phyloP scores from a whole-genome alignment of 148 eudicot genomes.

The Pouteria glomerata region DNA sequence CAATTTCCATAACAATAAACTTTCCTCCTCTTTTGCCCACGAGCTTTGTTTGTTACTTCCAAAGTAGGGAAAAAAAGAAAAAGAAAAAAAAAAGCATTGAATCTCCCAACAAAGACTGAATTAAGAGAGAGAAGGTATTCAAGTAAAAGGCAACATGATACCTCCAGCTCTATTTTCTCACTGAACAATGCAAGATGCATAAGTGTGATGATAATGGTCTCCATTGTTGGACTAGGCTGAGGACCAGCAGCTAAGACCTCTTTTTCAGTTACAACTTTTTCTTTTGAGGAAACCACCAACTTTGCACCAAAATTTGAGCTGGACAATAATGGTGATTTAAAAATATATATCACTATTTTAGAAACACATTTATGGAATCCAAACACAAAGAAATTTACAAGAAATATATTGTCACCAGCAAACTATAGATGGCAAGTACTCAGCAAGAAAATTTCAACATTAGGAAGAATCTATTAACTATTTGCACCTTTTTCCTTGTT shows the following conservation, averaged over 20 bases:
- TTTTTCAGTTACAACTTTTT: slow-evolving; percentile 50
- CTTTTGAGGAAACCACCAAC: slow-evolving; percentile 57
- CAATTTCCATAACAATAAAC: background rate
- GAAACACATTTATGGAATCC: background rate
- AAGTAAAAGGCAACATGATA: slow-evolving; percentile 14
- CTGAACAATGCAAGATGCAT: slow-evolving; percentile 77
- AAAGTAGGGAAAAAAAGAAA: too few relatives aligned
- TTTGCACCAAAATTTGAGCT: slow-evolving; percentile 83
- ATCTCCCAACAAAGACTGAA: too few relatives aligned
- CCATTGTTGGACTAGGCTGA: slow-evolving; percentile 57
- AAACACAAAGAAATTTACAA: slow-evolving; percentile 6
- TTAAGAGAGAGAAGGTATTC: background rate
- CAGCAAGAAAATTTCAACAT: background rate
- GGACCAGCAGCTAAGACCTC: slow-evolving; percentile 62
- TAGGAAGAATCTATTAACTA: background rate
- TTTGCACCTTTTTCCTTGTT: background rate
- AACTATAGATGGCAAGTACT: background rate
- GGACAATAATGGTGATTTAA: slow-evolving; percentile 17
- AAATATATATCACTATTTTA: background rate
- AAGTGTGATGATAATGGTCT: slow-evolving; percentile 72
- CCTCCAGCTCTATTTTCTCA: slow-evolving; percentile 90
- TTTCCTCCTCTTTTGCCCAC: background rate
- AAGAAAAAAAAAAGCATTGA: too few relatives aligned
- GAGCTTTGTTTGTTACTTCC: background rate
- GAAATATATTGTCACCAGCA: background rate